phyloP scores from a whole-genome alignment of 1,284 basidiomycete genomes.

The Microbotryomycetes sp. region DNA sequence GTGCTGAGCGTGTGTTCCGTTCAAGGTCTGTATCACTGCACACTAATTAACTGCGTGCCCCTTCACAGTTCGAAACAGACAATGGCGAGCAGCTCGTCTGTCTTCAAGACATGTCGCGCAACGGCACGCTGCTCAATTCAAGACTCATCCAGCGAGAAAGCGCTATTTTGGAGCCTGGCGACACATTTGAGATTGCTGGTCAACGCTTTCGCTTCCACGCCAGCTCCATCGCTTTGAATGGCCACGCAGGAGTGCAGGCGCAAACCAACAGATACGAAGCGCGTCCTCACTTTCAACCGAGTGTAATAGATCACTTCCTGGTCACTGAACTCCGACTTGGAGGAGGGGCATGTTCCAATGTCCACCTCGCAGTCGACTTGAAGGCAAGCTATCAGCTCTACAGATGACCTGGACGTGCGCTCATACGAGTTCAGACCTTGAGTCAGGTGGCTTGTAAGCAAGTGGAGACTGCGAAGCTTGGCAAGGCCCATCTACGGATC shows the following conservation, averaged over 20 bases:
- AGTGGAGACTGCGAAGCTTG: not conserved
- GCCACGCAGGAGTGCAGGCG: too few relatives aligned
- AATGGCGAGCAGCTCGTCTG: not conserved
- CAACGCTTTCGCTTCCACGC: not conserved
- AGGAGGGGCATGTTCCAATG: not conserved
- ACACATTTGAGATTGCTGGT: not conserved
- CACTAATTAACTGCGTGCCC: too few relatives aligned
- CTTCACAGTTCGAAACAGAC: not conserved
- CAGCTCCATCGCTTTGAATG: too few relatives aligned
- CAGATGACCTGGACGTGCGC: not conserved
- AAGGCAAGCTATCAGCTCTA: too few relatives aligned
- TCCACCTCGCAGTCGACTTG: not conserved
- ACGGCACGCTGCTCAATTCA: not conserved
- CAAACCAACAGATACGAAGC: too few relatives aligned
- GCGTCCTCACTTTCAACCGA: too few relatives aligned
- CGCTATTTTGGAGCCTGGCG: not conserved
- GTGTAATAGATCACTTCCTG: not conserved
- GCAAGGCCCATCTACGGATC: not conserved
- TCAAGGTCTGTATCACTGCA: too few relatives aligned
- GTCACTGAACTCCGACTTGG: not conserved
- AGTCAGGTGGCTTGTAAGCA: not conserved
- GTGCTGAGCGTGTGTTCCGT: too few relatives aligned
- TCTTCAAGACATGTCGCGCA: not conserved
- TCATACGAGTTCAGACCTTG: not conserved
- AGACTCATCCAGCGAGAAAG: not conserved